Percentiles rank a stretch among this genome's conserved stretches.
These are phyloP conservation scores for Pleurotus cornucopiae DNA, from an alignment of 768 basidiomycete species.

Conservation along the genomic window DNA sequence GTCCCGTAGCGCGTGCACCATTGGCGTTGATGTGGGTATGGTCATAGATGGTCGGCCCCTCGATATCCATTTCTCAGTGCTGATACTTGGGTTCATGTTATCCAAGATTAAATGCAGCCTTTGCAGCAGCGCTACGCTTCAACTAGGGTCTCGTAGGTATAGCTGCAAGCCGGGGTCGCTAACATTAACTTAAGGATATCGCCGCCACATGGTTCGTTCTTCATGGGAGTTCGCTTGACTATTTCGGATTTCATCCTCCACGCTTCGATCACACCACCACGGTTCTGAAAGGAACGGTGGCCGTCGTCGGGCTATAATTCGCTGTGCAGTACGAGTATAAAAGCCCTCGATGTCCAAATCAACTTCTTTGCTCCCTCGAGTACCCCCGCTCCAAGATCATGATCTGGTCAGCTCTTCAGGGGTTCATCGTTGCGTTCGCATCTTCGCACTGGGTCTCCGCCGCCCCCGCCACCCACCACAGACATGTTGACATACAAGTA, in stretches of 20 bases:
- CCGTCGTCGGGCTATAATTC: background rate
- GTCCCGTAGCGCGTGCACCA: background rate
- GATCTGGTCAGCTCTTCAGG: background rate
- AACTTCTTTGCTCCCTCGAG: background rate
- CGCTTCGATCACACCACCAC: background rate
- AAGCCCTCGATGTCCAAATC: background rate
- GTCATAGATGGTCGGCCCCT: background rate
- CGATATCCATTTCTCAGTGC: no score
- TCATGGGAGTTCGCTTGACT: slow-evolving; percentile 8
- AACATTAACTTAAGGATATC: background rate
- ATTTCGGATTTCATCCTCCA: background rate
- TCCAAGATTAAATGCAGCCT: no score
- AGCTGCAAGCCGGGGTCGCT: no score
- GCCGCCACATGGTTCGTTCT: background rate
- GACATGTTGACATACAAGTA: slow-evolving; percentile 4
- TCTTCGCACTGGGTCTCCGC: background rate
- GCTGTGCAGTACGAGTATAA: no score
- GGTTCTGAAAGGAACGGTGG: slow-evolving; percentile 1
- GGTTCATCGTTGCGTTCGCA: background rate
- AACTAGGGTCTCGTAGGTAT: no score
- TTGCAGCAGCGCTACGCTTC: no score
- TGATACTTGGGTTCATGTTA: no score
- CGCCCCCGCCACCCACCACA: background rate
- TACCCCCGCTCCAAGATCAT: background rate
- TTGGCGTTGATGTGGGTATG: background rate